These are phyloP conservation scores for Teratosphaeria viscida DNA, from an alignment of 2,329 filamentous ascomycete species.

Conservation along the genomic window DNA sequence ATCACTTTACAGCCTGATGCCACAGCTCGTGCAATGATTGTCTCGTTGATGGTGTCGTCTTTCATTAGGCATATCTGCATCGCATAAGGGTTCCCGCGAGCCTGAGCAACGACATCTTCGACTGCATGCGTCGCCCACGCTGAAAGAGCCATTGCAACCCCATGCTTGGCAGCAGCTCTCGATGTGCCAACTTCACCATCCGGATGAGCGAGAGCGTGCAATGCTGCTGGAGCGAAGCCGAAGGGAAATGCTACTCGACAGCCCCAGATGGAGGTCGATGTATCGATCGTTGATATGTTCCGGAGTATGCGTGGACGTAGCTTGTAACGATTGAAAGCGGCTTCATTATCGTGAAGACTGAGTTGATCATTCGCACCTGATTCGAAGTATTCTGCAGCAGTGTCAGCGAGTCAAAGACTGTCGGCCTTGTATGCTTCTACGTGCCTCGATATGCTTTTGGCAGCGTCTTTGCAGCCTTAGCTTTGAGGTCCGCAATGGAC, in stretches of 20 bases:
- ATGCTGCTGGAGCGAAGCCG: not conserved
- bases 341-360: not conserved
- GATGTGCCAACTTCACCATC: not conserved
- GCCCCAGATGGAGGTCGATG: not conserved
- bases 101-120: not conserved
- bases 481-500: not conserved
- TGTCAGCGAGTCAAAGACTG: not conserved
- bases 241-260: not conserved
- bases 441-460: not conserved
- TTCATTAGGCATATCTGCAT: conserved; percentile 8
- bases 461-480: not conserved
- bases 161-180: not conserved
- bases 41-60: conserved; percentile 11
- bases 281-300: not conserved
- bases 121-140: not conserved
- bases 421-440: not conserved
- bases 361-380: not conserved
- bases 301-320: not conserved
- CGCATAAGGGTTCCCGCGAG: not conserved
- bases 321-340: not conserved
- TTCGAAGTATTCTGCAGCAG: not conserved
- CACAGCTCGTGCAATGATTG: conserved; percentile 38
- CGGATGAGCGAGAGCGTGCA: not conserved
- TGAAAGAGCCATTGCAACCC: not conserved
- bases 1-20: conserved; percentile 41